Conservation (phyloP, 2,329 filamentous ascomycete species). For the Diaporthe capsici region DNA sequence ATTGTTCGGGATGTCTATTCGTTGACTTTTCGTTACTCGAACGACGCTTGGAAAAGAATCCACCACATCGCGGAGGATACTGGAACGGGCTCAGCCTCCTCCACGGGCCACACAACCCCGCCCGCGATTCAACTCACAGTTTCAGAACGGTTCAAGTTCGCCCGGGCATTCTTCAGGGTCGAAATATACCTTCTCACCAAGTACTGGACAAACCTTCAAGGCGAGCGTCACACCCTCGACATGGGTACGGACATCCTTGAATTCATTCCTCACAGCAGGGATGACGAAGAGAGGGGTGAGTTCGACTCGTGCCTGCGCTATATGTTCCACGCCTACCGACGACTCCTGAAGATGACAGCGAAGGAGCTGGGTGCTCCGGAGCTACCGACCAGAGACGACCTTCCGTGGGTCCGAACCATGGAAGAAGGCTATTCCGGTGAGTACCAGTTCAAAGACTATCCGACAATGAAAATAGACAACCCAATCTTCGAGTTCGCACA, state of each 20-base stretch:
- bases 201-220: not conserved
- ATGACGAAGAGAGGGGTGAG: fast-evolving
- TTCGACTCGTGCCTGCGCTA: constrained; percentile 30
- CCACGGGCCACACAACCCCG: not conserved
- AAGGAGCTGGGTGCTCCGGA: not conserved
- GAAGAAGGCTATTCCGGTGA: fast-evolving
- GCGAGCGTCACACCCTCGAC: not conserved
- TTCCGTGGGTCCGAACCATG: not conserved
- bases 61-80: not conserved
- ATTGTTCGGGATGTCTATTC: not conserved
- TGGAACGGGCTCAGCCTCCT: not conserved
- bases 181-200: constrained; percentile 26
- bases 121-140: not conserved
- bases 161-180: not conserved
- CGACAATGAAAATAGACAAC: not conserved
- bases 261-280: not conserved
- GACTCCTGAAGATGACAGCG: not conserved
- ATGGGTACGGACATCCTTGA: not conserved
- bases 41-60: constrained; percentile 1
- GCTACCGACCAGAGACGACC: not conserved
- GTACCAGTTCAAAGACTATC: not conserved
- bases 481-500: not conserved
- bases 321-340: constrained; percentile 19
- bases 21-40: constrained; percentile 15
- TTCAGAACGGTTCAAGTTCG: not conserved